Evolutionary conservation across 2,329 filamentous ascomycete genomes (phyloP).

Genomic region (Calonectria crousiana): DNA sequence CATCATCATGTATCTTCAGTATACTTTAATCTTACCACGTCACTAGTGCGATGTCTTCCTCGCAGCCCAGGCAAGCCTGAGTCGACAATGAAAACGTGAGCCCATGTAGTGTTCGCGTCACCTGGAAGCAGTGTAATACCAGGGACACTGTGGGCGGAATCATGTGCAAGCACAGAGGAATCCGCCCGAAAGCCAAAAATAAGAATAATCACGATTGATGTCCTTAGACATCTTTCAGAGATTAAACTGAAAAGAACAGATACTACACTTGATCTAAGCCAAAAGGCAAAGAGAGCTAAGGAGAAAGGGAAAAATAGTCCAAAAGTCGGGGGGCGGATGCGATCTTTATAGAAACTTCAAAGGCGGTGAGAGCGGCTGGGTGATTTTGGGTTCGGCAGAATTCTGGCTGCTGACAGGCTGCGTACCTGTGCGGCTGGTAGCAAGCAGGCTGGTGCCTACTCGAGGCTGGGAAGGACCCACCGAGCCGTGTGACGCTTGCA

Average conservation of each 20-base stretch:
- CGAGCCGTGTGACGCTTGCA: constrained; percentile 7
- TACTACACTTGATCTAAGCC: constrained; percentile 95
- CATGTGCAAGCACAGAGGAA: constrained; percentile 58
- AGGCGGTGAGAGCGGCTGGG: constrained; percentile 32
- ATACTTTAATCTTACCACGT: no score
- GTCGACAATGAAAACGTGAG: constrained; percentile 54
- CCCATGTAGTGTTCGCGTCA: constrained; percentile 52
- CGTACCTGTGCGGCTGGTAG: neutral
- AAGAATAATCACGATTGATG: constrained; percentile 83
- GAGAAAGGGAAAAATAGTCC: constrained; percentile 47
- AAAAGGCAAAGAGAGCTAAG: constrained; percentile 64
- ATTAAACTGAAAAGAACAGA: constrained; percentile 98
- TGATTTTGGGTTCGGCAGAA: constrained; percentile 37
- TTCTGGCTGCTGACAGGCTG: constrained; percentile 19
- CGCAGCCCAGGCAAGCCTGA: constrained; percentile 53
- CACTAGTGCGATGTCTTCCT: constrained; percentile 58
- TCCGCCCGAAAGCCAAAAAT: constrained; percentile 62
- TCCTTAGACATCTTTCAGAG: constrained; percentile 84
- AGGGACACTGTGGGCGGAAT: constrained; percentile 56
- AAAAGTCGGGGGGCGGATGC: constrained; percentile 31
- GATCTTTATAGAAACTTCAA: constrained; percentile 42
- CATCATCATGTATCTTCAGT: no score
- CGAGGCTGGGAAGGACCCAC: constrained; percentile 16
- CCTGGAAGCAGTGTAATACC: constrained; percentile 61
- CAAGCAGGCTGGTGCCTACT: constrained; percentile 4